phyloP scores from a whole-genome alignment of 2,329 filamentous ascomycete genomes.

The Volutella citrinella region DNA sequence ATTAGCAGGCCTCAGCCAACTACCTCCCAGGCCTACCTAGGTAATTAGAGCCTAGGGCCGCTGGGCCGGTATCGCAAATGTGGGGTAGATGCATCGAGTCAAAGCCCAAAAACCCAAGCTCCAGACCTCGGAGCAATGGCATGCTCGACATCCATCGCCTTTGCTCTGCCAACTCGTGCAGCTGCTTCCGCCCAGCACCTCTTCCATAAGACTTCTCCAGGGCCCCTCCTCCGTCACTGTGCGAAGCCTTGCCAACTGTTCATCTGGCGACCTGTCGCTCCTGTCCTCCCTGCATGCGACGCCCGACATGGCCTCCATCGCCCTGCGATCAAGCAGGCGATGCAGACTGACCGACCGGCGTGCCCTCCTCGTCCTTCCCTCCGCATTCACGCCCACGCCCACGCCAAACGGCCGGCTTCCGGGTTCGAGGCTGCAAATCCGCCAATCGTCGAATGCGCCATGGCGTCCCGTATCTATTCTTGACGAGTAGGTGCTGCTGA shows the following conservation, averaged over 20 bases:
- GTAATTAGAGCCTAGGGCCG: too few relatives aligned
- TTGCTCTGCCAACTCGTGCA: conserved; percentile 1
- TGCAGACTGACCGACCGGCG: conserved; percentile 29
- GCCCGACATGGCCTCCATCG: conserved; percentile 42
- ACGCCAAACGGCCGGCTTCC: too few relatives aligned
- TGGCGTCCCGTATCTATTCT: conserved; percentile 64
- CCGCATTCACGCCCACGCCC: not conserved
- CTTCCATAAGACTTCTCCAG: too few relatives aligned
- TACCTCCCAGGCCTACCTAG: conserved; percentile 1
- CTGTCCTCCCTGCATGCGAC: conserved; percentile 32
- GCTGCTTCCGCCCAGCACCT: too few relatives aligned
- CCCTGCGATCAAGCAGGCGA: conserved; percentile 44
- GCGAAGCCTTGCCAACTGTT: not conserved
- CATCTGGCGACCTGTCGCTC: not conserved
- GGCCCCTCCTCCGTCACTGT: too few relatives aligned
- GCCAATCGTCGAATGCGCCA: conserved; percentile 33
- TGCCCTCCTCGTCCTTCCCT: conserved; percentile 12
- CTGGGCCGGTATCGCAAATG: conserved; percentile 27
- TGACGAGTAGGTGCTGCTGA: conserved; percentile 66
- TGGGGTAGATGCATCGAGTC: conserved; percentile 21
- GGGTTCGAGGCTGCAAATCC: conserved; percentile 14
- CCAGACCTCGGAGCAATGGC: too few relatives aligned
- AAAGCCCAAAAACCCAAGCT: too few relatives aligned
- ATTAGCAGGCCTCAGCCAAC: conserved; percentile 1
- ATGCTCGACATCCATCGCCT: too few relatives aligned